Evolutionary conservation across 2,329 filamentous ascomycete genomes (phyloP).

Genomic region (Drechslera avenae): DNA sequence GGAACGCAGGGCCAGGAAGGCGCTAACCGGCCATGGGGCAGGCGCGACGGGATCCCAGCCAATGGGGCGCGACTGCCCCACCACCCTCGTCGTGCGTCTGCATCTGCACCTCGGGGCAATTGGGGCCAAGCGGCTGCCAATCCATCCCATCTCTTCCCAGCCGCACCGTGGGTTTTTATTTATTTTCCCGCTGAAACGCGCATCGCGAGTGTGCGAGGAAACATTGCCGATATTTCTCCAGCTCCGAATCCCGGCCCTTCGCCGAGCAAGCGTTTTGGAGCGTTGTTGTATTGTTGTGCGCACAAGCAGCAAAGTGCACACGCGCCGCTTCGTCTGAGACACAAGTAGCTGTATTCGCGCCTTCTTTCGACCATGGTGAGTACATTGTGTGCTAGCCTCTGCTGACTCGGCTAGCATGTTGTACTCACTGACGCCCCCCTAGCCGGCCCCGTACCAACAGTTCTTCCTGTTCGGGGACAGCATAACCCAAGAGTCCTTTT

Average conservation of each 20-base stretch:
- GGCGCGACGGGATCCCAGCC: constrained; percentile 3
- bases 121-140: background rate
- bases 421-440: constrained; percentile 1
- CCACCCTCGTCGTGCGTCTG: constrained; percentile 4
- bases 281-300: background rate
- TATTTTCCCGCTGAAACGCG: constrained; percentile 4
- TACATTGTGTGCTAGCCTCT: background rate
- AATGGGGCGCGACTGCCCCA: constrained; percentile 5
- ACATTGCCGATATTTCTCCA: background rate
- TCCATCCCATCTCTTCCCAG: constrained; percentile 2
- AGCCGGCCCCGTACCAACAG: constrained; percentile 48
- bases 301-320: too few relatives aligned
- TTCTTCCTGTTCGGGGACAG: constrained; percentile 87
- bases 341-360: too few relatives aligned
- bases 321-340: too few relatives aligned
- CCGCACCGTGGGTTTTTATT: background rate
- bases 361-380: too few relatives aligned
- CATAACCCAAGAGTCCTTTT: constrained; percentile 72
- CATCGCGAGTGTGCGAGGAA: background rate
- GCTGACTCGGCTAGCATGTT: background rate
- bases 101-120: constrained; percentile 2
- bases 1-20: constrained; percentile 7
- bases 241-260: constrained; percentile 2
- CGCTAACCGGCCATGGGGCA: constrained; percentile 1
- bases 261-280: constrained; percentile 1